A percentile compares a stretch with the other conserved stretches of the same genome.
phyloP scores from a whole-genome alignment of 2,329 filamentous ascomycete genomes.

The Lachnellula subtilissima region DNA sequence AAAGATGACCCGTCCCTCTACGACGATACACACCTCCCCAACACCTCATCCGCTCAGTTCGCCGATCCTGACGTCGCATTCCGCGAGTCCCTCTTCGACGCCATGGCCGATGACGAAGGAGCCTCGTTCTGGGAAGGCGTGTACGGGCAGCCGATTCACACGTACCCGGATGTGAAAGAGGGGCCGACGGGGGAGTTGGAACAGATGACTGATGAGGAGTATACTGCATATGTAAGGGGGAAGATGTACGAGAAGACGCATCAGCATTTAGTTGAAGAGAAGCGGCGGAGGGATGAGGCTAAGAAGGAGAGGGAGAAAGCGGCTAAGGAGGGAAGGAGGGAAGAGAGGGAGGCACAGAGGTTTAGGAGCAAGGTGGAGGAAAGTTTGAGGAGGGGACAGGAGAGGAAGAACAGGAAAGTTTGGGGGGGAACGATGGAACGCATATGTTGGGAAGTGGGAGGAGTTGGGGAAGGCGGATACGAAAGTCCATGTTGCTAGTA shows the following conservation, averaged over 20 bases:
- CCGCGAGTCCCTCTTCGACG: conserved; percentile 91
- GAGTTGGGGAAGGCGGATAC: conserved; percentile 35
- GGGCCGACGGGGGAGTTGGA: conserved; percentile 57
- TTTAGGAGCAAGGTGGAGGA: conserved; percentile 64
- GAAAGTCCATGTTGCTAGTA: conserved; percentile 41
- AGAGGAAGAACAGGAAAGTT: conserved; percentile 45
- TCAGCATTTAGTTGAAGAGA: conserved; percentile 75
- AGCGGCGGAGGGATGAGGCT: conserved; percentile 55
- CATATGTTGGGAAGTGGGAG: conserved; percentile 63
- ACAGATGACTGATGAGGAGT: conserved; percentile 88
- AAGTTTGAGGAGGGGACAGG: conserved; percentile 62
- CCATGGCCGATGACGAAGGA: conserved; percentile 93
- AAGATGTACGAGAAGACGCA: conserved; percentile 97
- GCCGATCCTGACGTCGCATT: conserved; percentile 74
- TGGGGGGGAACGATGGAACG: conserved; percentile 59
- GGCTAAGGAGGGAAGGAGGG: conserved; percentile 35
- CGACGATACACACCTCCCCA: conserved; percentile 37
- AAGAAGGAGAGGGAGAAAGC: conserved; percentile 44
- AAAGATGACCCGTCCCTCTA: conserved; percentile 33
- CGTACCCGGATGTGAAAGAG: conserved; percentile 53
- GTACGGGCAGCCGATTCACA: conserved; percentile 93
- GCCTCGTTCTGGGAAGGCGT: conserved; percentile 92
- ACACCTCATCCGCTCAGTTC: conserved; percentile 32
- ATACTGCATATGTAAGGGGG: conserved; percentile 75
- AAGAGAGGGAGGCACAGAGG: conserved; percentile 34